phyloP scores from a whole-genome alignment of 108 stramenopile species.

The Nitzschia palea region DNA sequence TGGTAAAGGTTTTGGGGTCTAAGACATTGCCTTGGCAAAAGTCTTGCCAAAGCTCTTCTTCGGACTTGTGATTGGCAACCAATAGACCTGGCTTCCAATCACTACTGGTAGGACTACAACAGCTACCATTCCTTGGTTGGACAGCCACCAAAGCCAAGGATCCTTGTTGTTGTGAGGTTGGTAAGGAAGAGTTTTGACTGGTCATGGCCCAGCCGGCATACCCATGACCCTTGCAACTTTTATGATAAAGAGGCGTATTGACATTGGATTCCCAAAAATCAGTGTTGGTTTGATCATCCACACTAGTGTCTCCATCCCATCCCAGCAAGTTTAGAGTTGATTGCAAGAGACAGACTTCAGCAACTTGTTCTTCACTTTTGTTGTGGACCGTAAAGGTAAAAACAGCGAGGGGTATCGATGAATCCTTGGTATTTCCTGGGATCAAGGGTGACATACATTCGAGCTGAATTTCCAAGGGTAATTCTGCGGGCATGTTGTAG shows the following conservation, averaged over 20 bases:
- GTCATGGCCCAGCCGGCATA: conserved; percentile 1
- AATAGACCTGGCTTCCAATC: conserved; percentile 1
- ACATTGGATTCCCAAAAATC: conserved; percentile 14
- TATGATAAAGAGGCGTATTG: conserved; percentile 7
- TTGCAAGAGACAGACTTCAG: conserved; percentile 2
- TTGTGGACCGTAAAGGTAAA: conserved; percentile 10
- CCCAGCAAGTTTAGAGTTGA: conserved; percentile 20
- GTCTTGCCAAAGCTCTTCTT: background rate
- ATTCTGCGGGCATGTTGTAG: background rate
- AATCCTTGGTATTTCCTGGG: conserved; percentile 6
- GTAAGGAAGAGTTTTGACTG: background rate
- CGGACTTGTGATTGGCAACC: background rate
- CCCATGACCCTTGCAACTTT: background rate
- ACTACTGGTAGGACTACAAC: background rate
- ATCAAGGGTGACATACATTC: conserved; percentile 17
- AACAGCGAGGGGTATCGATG: conserved; percentile 3
- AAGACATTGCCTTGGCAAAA: conserved; percentile 3
- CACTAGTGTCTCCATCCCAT: conserved; percentile 12
- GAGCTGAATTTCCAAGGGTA: background rate
- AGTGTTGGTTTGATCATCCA: background rate
- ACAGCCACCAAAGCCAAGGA: background rate
- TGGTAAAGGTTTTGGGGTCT: background rate
- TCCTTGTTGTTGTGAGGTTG: background rate
- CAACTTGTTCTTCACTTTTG: background rate
- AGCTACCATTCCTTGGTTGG: background rate